These are phyloP conservation scores for Zasmidium angulare DNA, from an alignment of 2,329 filamentous ascomycete species.

Conservation along the genomic window DNA sequence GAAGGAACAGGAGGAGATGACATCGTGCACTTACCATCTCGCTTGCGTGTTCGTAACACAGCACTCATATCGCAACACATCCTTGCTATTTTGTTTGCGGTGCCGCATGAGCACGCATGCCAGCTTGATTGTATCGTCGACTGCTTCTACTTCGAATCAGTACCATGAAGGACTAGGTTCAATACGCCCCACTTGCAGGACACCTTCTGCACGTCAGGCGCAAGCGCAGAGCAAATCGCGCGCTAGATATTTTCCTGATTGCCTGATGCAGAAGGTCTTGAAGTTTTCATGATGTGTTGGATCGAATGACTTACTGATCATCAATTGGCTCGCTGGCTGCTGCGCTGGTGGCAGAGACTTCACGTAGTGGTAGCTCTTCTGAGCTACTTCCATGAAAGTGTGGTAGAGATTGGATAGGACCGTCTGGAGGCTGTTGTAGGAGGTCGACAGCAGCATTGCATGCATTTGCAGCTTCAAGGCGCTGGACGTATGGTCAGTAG, in stretches of 20 bases:
- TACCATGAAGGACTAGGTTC: not conserved
- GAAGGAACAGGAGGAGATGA: not conserved
- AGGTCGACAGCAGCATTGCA: slow-evolving; percentile 77
- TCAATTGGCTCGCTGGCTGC: slow-evolving; percentile 59
- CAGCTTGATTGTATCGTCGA: slow-evolving; percentile 65
- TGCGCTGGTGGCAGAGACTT: slow-evolving; percentile 58
- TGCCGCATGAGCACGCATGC: slow-evolving; percentile 65
- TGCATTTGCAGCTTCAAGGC: slow-evolving; percentile 84
- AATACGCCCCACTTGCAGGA: not conserved
- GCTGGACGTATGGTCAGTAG: slow-evolving; percentile 27
- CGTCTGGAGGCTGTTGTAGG: slow-evolving; percentile 68
- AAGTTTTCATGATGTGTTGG: not conserved
- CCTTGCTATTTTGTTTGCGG: slow-evolving; percentile 40
- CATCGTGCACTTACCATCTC: slow-evolving; percentile 54
- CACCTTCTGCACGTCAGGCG: slow-evolving; percentile 9
- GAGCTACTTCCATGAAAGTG: slow-evolving; percentile 75
- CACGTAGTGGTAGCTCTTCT: slow-evolving; percentile 66
- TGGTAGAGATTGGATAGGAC: slow-evolving; percentile 73
- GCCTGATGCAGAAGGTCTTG: not conserved
- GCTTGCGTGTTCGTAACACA: slow-evolving; percentile 61
- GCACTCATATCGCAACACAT: slow-evolving; percentile 53
- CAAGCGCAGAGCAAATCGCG: slow-evolving; percentile 7
- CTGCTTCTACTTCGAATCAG: slow-evolving; percentile 52
- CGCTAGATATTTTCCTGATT: slow-evolving; percentile 5
- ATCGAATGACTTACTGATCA: slow-evolving; percentile 53